Percentiles rank a stretch among this genome's conserved stretches.
Conservation (phyloP, 78 protist genomes). For the Bigelowiella natans region DNA sequence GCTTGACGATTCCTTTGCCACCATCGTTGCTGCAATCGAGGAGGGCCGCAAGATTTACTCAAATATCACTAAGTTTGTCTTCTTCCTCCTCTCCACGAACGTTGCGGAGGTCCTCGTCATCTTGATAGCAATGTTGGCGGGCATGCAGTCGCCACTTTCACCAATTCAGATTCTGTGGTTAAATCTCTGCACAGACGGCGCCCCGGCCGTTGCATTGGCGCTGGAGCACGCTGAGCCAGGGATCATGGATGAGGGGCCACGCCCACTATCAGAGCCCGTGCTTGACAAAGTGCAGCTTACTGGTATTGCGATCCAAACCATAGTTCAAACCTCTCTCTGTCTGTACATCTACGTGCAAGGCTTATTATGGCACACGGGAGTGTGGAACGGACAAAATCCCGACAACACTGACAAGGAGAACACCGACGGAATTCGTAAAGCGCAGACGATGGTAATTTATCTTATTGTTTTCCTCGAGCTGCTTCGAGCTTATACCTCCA, state of each 20-base stretch:
- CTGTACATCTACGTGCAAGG: neutral
- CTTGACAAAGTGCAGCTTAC: neutral
- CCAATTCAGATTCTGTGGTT: constrained; percentile 65
- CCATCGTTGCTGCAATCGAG: constrained; percentile 73
- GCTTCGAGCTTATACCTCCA: neutral
- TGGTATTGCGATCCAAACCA: neutral
- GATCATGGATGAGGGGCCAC: neutral
- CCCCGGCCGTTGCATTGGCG: constrained; percentile 81
- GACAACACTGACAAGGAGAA: too few relatives aligned
- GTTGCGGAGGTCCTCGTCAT: constrained; percentile 20
- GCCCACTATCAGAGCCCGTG: neutral
- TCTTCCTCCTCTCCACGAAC: constrained; percentile 64
- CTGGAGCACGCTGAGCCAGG: neutral
- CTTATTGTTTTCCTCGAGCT: neutral
- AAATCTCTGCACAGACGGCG: constrained; percentile 78
- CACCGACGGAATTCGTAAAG: too few relatives aligned
- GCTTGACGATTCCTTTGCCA: constrained; percentile 83
- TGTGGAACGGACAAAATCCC: too few relatives aligned
- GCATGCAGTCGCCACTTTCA: constrained; percentile 61
- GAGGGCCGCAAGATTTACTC: constrained; percentile 84
- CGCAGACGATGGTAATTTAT: neutral
- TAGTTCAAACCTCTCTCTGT: neutral
- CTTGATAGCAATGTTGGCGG: neutral
- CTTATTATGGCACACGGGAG: neutral
- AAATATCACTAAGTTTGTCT: constrained; percentile 77